Evolutionary conservation across 225 moss, liverwort and hornwort species (phyloP).

Genomic region (Antitrichia curtipendula): DNA sequence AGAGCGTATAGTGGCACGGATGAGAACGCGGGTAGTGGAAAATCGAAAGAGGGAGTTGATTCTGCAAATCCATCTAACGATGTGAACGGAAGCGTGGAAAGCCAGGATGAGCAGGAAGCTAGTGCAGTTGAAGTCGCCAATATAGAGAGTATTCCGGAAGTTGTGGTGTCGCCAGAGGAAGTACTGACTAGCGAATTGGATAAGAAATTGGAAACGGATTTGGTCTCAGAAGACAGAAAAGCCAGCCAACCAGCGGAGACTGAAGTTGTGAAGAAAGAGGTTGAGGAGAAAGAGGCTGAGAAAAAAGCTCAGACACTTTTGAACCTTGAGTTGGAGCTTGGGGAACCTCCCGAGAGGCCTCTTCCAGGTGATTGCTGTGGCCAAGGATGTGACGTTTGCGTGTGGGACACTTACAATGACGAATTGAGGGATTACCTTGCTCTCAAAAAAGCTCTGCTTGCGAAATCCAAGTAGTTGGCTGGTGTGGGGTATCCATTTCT

Average conservation of each 20-base stretch:
- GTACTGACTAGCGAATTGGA: not conserved
- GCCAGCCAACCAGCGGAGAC: not conserved
- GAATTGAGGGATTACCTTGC: conserved; percentile 62
- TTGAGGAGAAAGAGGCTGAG: not conserved
- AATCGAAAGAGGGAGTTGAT: not conserved
- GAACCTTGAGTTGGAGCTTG: conserved; percentile 46
- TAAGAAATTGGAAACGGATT: not conserved
- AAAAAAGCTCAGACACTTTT: not conserved
- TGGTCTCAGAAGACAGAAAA: not conserved
- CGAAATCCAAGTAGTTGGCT: conserved; percentile 16
- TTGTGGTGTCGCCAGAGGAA: not conserved
- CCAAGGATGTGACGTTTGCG: conserved; percentile 74
- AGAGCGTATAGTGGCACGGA: not conserved
- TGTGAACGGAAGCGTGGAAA: not conserved
- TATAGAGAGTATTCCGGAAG: not conserved
- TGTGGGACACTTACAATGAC: conserved; percentile 94
- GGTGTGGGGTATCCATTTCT: not conserved
- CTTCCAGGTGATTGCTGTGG: conserved; percentile 89
- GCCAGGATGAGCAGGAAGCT: not conserved
- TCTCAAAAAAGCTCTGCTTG: conserved; percentile 41
- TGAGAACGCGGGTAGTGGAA: not conserved
- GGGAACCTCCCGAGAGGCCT: conserved; percentile 86
- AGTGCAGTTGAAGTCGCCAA: not conserved
- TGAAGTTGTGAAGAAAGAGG: not conserved
- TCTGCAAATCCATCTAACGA: not conserved